Percentiles rank a stretch among this genome's conserved stretches.
Evolutionary conservation across 345 rosid species (phyloP).

Genomic region (Clausena lansium): DNA sequence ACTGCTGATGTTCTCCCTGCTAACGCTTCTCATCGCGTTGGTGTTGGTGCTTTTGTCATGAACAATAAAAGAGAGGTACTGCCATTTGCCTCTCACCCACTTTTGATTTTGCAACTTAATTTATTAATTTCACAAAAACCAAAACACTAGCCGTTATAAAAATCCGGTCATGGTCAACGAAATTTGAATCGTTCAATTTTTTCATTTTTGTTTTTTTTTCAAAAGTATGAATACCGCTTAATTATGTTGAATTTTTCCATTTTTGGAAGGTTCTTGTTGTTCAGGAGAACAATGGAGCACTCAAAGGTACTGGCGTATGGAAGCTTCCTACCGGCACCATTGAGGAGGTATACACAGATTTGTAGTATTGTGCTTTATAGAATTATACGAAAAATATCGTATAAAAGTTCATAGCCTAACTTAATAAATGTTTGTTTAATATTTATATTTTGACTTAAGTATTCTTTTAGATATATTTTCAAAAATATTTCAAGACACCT

Average conservation of each 20-base stretch:
- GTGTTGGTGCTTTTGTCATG: constrained; percentile 67
- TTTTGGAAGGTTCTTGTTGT: constrained; percentile 67
- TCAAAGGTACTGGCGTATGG: constrained; percentile 59
- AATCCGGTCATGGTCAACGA: too few relatives aligned
- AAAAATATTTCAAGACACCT: too few relatives aligned
- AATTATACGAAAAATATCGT: too few relatives aligned
- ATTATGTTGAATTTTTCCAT: not conserved
- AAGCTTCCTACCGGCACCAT: constrained; percentile 79
- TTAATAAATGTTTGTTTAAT: too few relatives aligned
- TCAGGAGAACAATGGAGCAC: constrained; percentile 58
- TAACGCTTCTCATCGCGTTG: constrained; percentile 75
- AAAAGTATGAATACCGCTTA: not conserved
- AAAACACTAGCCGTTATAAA: too few relatives aligned
- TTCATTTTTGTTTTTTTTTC: not conserved
- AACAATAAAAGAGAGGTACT: constrained; percentile 62
- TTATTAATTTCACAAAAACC: too few relatives aligned
- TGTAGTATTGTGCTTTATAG: not conserved
- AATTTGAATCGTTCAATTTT: too few relatives aligned
- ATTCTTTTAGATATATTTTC: too few relatives aligned
- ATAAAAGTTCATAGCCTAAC: too few relatives aligned
- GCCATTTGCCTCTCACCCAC: not conserved
- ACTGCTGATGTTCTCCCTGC: constrained; percentile 43
- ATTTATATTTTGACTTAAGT: too few relatives aligned
- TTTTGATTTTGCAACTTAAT: not conserved
- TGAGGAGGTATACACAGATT: constrained; percentile 51